Base-by-base conservation (phyloP, 257 asterid genomes). In the Linderniella brevidens region DNA sequence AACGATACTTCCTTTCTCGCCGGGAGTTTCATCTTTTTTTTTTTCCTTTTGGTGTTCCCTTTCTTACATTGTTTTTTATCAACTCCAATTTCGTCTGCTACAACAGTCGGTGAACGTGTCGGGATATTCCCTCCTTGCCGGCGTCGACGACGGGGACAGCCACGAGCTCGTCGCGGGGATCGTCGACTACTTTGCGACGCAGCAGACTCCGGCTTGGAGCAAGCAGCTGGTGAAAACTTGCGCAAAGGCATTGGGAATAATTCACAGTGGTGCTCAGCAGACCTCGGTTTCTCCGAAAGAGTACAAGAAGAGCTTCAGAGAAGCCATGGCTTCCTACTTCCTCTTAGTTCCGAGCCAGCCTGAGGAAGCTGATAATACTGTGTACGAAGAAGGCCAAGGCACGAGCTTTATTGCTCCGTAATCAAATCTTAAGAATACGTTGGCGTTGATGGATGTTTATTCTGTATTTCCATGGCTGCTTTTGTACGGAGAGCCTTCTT, bases 281-380 rank as follows among this genome's bases (percentile, higher is more conserved):
- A 82, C 94, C 2, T 62, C 79, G 13, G 35, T 82, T 53, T 79
- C 85, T 17, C 94, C 94, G 0, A 74, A 65, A 53, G 80, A 79
- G 40, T 82, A 82, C 76, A 82, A 82, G 82, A 82, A 68, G 59
- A 72, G 92, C 48, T 82, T 82, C 70, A 74, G 94, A 53, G 79
- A 82, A 62, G 92, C 92, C 3, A 82, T 82, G 92, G 72, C 85
- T 16, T 58, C 70, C 19, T 79, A 79, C 40, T 82, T 82, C 53
- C 75, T 71, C n/a, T 74, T 79, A 32, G 82, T 79, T 4, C 88
- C 94, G 32, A 80, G 76, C 66, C 84, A 79, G 19, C 3, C 32
- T 25, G 32, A n/a, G n/a, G n/a, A 25, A 25, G 32, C 32, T 25
- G 32, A 3, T 25, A 6, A 25, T 2, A 25, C 32, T 25, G 32